Conservation (phyloP, 2,329 filamentous ascomycete species). For the Neoascochyta sp. region DNA sequence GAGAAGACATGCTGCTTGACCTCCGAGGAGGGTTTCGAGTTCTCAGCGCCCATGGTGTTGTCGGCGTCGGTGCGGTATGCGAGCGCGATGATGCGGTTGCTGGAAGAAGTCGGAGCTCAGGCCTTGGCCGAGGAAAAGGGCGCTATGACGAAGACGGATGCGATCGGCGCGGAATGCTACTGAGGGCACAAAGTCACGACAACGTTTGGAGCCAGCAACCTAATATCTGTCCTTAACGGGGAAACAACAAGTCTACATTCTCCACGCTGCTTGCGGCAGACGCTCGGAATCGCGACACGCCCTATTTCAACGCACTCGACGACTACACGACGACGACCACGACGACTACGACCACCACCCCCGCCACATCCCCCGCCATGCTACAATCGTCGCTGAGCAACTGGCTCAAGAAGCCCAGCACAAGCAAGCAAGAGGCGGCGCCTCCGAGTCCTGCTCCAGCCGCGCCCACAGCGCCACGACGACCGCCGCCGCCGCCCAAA, state of each 20-base stretch:
- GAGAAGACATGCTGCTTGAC: conserved; percentile 59
- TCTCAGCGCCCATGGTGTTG: conserved; percentile 57
- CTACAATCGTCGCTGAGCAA: conserved; percentile 46
- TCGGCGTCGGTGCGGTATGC: conserved; percentile 18
- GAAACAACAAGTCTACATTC: no score
- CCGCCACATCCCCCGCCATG: conserved; percentile 23
- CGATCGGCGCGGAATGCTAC: conserved; percentile 17
- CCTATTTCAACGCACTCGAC: no score
- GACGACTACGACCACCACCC: conserved; percentile 2
- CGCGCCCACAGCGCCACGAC: conserved; percentile 6
- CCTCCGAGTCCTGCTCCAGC: conserved; percentile 6
- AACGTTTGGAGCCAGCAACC: conserved; percentile 13
- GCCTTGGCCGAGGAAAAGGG: conserved; percentile 23
- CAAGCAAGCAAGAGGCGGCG: conserved; percentile 24
- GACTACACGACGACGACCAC: background rate
- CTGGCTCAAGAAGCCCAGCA: conserved; percentile 47
- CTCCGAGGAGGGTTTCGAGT: conserved; percentile 57
- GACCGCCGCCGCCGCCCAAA: conserved; percentile 19
- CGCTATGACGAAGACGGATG: conserved; percentile 16
- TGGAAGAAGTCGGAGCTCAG: conserved; percentile 28
- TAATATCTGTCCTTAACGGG: conserved; percentile 7
- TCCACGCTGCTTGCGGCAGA: no score
- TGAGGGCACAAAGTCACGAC: conserved; percentile 13
- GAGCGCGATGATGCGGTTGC: conserved; percentile 25
- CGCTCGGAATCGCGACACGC: no score